Evolutionary conservation across 2,329 filamentous ascomycete species (phyloP).

Genomic region (Colletotrichum salicis): DNA sequence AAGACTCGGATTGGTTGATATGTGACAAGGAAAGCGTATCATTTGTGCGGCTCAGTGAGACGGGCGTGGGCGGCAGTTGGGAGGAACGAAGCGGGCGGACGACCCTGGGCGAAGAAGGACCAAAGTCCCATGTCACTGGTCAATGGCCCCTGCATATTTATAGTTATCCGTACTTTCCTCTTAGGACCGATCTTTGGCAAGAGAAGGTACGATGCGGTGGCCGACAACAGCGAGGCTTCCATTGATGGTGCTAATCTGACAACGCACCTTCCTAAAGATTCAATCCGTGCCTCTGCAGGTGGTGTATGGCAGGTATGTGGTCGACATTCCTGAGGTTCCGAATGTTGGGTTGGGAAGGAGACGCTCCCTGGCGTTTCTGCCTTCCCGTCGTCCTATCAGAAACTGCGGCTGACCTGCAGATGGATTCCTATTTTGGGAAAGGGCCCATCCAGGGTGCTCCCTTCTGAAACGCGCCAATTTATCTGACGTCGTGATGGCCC

Average conservation of each 20-base stretch:
- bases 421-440: constrained; percentile 19
- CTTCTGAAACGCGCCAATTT: constrained; percentile 34
- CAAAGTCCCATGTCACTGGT: too few relatives aligned
- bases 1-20: too few relatives aligned
- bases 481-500: constrained; percentile 34
- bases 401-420: not conserved
- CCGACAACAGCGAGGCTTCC: not conserved
- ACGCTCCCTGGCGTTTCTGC: not conserved
- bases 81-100: not conserved
- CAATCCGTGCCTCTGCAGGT: not conserved
- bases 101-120: not conserved
- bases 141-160: not conserved
- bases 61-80: not conserved
- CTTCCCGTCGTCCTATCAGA: not conserved
- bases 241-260: not conserved
- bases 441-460: constrained; percentile 20
- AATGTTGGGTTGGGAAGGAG: not conserved
- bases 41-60: not conserved
- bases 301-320: not conserved
- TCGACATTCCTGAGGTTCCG: too few relatives aligned
- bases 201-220: not conserved
- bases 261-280: not conserved
- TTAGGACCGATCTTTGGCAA: not conserved
- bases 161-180: not conserved
- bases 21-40: not conserved